Base-by-base conservation (phyloP, 1,139 yeast species). In the Diutina scorzettiae region DNA sequence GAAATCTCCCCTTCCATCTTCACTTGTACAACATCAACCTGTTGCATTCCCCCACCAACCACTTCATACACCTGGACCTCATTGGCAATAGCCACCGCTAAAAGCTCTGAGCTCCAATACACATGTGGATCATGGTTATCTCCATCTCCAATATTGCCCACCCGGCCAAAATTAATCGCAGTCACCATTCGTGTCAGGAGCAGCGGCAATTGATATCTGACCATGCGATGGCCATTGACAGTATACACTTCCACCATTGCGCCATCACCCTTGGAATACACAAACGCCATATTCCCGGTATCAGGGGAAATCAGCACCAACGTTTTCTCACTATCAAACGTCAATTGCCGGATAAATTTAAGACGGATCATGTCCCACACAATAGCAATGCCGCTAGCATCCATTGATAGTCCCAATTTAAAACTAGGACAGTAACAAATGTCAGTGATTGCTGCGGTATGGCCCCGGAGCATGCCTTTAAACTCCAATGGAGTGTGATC, bases 291-390 rank as follows among this genome's bases (percentile, higher is more conserved):
- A 42, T 65, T 63, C 0, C 85, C 87, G 0, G 75, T 60, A 44
- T 73, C 76, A 49, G 72, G 67, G 1, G 82, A 75, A 20, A 80
- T 64, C 7, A 73, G 62, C 2, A 69, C 56, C 23, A 62, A 55
- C n/a, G 58, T 55, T 6, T 48, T 48, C 14, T n/a, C 17, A 20
- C 12, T 12, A 2, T 45, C 24, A 37, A 25, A 25, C 32, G 9
- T 12, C 2, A 81, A 52, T 41, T 60, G 59, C 43, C 81, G 57
- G 9, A 81, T 69, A 42, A 68, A 64, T 42, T 65, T 68, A 44
- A 63, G 66, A 27, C 78, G 57, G 0, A 75, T 65, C 37, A 74
- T 51, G 50, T 81, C 83, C 89, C 89, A 80, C 5, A 74, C 47
- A 21, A 66, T 69, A 3, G 72, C 72, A 2, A 55, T 53, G 0